Conservation (phyloP, 371 early-diverging fungal species). For the Mortierella sp. region DNA sequence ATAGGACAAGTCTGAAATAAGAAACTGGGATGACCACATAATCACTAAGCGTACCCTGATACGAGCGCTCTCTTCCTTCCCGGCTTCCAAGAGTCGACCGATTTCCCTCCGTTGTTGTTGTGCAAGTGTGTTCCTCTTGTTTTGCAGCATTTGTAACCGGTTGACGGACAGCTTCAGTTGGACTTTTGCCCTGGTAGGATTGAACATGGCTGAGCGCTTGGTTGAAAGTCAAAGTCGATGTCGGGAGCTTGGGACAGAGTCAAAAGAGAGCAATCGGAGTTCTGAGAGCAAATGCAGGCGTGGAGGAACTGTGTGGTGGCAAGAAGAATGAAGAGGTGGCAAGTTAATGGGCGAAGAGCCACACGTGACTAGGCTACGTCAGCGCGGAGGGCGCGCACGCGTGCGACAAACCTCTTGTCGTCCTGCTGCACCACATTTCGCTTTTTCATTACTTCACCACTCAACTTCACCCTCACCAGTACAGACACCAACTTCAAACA, state of each 20-base stretch:
- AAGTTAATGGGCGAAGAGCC: too few relatives aligned
- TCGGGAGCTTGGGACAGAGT: too few relatives aligned
- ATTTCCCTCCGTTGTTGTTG: slow-evolving; percentile 85
- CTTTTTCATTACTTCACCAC: background rate
- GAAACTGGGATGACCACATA: background rate
- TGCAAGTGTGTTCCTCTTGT: slow-evolving; percentile 84
- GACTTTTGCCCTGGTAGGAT: slow-evolving; percentile 80
- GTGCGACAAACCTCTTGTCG: too few relatives aligned
- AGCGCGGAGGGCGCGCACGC: too few relatives aligned
- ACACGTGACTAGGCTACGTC: too few relatives aligned
- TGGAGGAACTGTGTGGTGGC: too few relatives aligned
- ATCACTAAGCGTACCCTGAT: slow-evolving; percentile 68
- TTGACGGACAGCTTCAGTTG: slow-evolving; percentile 88
- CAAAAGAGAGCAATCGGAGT: too few relatives aligned
- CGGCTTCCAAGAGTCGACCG: slow-evolving; percentile 79
- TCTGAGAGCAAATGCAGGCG: too few relatives aligned
- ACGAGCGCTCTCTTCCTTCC: slow-evolving; percentile 89
- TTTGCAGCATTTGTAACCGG: slow-evolving; percentile 88
- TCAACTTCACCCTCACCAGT: background rate
- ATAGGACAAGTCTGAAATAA: background rate
- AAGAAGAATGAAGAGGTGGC: too few relatives aligned
- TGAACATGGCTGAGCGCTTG: slow-evolving; percentile 55
- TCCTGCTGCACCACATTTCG: background rate
- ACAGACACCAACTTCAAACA: background rate
- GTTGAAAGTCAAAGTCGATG: too few relatives aligned